phyloP scores from a whole-genome alignment of 345 rosid species.

The Brassica cretica region DNA sequence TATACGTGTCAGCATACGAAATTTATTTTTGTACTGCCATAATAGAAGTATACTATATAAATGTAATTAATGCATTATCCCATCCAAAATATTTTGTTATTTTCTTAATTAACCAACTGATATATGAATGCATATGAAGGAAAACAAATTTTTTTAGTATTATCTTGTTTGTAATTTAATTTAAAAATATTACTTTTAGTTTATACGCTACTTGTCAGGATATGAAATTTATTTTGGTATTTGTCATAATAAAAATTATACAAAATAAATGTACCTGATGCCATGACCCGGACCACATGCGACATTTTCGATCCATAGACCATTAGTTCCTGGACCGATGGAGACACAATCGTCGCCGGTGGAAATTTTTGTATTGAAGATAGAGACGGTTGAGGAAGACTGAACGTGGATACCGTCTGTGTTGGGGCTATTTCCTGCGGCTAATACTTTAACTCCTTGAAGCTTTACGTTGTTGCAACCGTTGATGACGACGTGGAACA shows the following conservation, averaged over 20 bases:
- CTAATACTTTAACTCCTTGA: slow-evolving; percentile 49
- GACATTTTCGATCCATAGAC: slow-evolving; percentile 53
- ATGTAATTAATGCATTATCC: no score
- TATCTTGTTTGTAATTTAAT: not conserved
- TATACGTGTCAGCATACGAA: no score
- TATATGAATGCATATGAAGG: no score
- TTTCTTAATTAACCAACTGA: not conserved
- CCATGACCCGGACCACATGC: slow-evolving; percentile 82
- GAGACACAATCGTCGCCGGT: slow-evolving; percentile 80
- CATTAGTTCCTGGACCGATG: slow-evolving; percentile 62
- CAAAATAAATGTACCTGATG: slow-evolving; percentile 42
- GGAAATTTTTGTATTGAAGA: slow-evolving; percentile 44
- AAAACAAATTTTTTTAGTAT: no score
- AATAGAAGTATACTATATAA: no score
- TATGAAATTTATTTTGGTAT: no score
- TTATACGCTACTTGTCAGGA: no score
- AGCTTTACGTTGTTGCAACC: slow-evolving; percentile 57
- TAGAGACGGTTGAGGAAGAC: slow-evolving; percentile 49
- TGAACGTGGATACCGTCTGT: slow-evolving; percentile 81
- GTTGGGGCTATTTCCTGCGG: slow-evolving; percentile 67
- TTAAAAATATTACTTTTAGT: not conserved
- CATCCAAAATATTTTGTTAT: no score
- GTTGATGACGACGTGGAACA: slow-evolving; percentile 60
- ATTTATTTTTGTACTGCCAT: no score
- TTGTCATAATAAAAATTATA: no score